phyloP scores from a whole-genome alignment of 441 rosid species.

The Gossypium davidsonii region DNA sequence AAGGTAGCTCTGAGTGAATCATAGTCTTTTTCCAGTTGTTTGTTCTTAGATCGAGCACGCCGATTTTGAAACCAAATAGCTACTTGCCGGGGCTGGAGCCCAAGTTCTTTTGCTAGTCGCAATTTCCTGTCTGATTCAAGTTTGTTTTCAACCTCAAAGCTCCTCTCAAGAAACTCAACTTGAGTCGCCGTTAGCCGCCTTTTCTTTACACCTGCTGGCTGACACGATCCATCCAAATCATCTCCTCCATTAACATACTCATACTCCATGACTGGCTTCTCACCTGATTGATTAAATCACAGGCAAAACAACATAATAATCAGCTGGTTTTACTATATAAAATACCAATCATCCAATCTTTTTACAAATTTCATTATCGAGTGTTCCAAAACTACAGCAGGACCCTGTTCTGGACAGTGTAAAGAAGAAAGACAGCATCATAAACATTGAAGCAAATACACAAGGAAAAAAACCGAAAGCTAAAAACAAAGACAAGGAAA shows the following conservation, averaged over 20 bases:
- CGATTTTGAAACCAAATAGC: constrained; percentile 74
- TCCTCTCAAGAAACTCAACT: constrained; percentile 52
- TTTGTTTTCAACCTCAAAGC: constrained; percentile 51
- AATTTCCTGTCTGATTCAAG: constrained; percentile 61
- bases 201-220: constrained; percentile 33
- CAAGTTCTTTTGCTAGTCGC: constrained; percentile 50
- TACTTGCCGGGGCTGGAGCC: constrained; percentile 63
- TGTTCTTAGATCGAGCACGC: constrained; percentile 57
- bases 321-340: background rate
- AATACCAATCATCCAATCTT: background rate
- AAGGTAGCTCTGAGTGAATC: constrained; percentile 40
- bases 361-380: background rate
- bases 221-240: constrained; percentile 22
- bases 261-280: constrained; percentile 22
- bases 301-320: background rate
- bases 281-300: constrained; percentile 18
- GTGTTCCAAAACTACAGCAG: background rate
- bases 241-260: constrained; percentile 23
- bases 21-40: constrained; percentile 51
- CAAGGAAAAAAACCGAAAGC: background rate
- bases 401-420: background rate
- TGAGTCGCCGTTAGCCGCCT: constrained; percentile 49
- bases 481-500: background rate
- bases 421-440: background rate
- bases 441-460: background rate